phyloP scores from a whole-genome alignment of 2,329 filamentous ascomycete genomes.

The Claviceps africana region DNA sequence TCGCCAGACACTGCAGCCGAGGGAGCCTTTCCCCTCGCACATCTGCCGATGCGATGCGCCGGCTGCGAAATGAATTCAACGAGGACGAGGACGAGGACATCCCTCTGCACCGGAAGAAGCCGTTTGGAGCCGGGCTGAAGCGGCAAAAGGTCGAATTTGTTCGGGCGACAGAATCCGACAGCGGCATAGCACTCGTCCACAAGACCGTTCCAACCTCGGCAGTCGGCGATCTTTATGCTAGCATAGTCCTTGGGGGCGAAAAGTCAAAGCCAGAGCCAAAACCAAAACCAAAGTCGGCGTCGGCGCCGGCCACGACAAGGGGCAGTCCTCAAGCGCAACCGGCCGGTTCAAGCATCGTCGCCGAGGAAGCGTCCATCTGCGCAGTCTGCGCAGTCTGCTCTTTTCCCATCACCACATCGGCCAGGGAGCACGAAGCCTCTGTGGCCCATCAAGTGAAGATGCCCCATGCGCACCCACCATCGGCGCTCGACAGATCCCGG shows the following conservation, averaged over 20 bases:
- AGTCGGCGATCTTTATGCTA: conserved; percentile 49
- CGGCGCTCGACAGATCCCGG: conserved; percentile 52
- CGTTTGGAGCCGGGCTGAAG: conserved; percentile 43
- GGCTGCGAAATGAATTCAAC: conserved; percentile 13
- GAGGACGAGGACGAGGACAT: conserved; percentile 18
- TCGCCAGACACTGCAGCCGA: background rate
- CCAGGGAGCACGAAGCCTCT: conserved; percentile 40
- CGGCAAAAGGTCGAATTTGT: conserved; percentile 43
- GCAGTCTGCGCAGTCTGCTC: conserved; percentile 25
- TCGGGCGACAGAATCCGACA: conserved; percentile 31
- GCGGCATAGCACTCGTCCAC: conserved; percentile 14
- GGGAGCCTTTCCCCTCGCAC: background rate
- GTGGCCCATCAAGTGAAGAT: conserved; percentile 60
- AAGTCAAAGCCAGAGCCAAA: conserved; percentile 6
- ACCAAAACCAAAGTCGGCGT: conserved; percentile 3
- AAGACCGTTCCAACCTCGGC: conserved; percentile 12
- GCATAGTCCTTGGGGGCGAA: conserved; percentile 44
- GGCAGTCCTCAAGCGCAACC: background rate
- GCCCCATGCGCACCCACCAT: conserved; percentile 56
- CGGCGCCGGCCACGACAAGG: conserved; percentile 10
- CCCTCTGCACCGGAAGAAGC: conserved; percentile 37
- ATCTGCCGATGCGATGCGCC: conserved; percentile 12
- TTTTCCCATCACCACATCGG: conserved; percentile 18
- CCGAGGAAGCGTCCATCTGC: conserved; percentile 14
- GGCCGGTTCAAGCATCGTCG: background rate